Conservation (phyloP, 2,329 filamentous ascomycete species). For the Gaeumannomyces sp. region DNA sequence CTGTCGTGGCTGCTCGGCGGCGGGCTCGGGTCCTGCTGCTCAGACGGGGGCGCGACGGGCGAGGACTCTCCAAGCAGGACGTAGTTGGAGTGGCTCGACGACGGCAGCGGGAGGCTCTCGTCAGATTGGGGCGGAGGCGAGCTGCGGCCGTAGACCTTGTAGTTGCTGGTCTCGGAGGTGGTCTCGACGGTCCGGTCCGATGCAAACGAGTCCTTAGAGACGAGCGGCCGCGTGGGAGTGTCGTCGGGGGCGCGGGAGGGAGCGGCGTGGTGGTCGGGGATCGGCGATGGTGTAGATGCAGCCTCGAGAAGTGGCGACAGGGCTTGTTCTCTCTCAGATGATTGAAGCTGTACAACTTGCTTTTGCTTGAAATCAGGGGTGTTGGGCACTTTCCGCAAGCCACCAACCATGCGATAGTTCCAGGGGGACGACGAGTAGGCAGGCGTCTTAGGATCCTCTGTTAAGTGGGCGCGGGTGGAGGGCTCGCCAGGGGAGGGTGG, state of each 20-base stretch:
- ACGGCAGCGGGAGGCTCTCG: slow-evolving; percentile 34
- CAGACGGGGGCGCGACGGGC: slow-evolving; percentile 34
- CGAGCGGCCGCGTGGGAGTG: slow-evolving; percentile 5
- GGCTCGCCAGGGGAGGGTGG: slow-evolving; percentile 27
- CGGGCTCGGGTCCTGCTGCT: slow-evolving; percentile 24
- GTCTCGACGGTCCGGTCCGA: slow-evolving; percentile 37
- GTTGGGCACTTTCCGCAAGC: slow-evolving; percentile 45
- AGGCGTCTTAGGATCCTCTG: slow-evolving; percentile 27
- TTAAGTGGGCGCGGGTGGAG: slow-evolving; percentile 23
- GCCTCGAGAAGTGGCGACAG: slow-evolving; percentile 27
- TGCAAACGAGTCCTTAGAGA: slow-evolving; percentile 30
- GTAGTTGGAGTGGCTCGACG: slow-evolving; percentile 44
- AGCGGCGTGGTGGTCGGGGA: slow-evolving; percentile 4
- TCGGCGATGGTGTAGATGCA: slow-evolving; percentile 19
- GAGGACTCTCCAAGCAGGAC: slow-evolving; percentile 46
- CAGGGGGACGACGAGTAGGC: slow-evolving; percentile 41
- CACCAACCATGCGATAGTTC: slow-evolving; percentile 49
- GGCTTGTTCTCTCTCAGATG: slow-evolving; percentile 23
- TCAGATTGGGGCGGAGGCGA: slow-evolving; percentile 34
- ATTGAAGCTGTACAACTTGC: slow-evolving; percentile 23
- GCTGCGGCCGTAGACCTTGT: slow-evolving; percentile 46
- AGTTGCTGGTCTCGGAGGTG: slow-evolving; percentile 45
- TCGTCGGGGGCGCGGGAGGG: slow-evolving; percentile 4
- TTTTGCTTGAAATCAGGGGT: slow-evolving; percentile 39
- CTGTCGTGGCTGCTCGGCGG: slow-evolving; percentile 31